phyloP scores from a whole-genome alignment of 2,329 filamentous ascomycete genomes.

The Aspergillus texensis region DNA sequence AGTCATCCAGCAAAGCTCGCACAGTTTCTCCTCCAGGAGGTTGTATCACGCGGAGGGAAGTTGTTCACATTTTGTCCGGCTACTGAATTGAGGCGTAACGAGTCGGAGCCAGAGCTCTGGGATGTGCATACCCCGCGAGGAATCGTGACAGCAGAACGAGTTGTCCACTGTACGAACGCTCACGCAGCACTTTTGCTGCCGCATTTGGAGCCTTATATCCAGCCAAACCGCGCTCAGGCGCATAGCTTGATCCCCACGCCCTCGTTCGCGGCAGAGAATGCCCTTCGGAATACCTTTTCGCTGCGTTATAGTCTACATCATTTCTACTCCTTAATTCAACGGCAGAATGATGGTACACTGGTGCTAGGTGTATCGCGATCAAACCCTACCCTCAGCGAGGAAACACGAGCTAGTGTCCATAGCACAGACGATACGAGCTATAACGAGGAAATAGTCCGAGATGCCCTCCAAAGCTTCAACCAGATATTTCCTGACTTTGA shows the following conservation, averaged over 20 bases:
- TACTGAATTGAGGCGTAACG: constrained; percentile 23
- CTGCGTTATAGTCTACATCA: constrained; percentile 50
- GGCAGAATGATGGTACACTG: constrained; percentile 46
- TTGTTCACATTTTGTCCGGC: constrained; percentile 51
- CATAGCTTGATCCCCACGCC: background rate
- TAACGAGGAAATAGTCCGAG: constrained; percentile 44
- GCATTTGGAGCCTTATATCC: constrained; percentile 34
- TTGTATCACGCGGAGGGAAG: constrained; percentile 41
- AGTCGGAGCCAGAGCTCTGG: background rate
- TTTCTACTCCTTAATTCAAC: constrained; percentile 55
- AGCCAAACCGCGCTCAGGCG: constrained; percentile 31
- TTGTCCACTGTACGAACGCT: constrained; percentile 31
- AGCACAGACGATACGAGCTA: constrained; percentile 45
- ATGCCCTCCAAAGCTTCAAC: constrained; percentile 32
- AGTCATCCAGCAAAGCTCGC: constrained; percentile 54
- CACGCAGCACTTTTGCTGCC: constrained; percentile 26
- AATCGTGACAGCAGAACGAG: constrained; percentile 18
- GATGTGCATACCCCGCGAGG: constrained; percentile 15
- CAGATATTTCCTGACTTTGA: constrained; percentile 34
- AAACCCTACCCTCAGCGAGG: constrained; percentile 34
- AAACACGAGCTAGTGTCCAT: constrained; percentile 23
- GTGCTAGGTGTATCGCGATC: constrained; percentile 45
- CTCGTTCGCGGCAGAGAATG: constrained; percentile 1
- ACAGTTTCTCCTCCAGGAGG: constrained; percentile 49
- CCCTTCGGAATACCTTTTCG: constrained; percentile 47